Base-by-base conservation (phyloP, 116 monocot species). In the Iris pallida region DNA sequence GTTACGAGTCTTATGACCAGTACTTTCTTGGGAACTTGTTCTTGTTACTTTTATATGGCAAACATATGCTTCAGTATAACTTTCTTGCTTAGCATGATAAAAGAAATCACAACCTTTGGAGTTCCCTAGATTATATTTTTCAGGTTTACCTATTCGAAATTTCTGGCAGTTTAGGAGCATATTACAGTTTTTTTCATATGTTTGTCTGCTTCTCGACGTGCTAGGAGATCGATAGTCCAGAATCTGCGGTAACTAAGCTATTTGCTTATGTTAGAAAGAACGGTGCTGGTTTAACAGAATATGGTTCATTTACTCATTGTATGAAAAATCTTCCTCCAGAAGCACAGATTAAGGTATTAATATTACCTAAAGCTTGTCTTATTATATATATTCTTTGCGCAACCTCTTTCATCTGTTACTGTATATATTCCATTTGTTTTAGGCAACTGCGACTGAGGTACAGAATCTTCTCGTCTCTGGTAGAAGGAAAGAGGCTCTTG, bases 401-500 rank as follows among this genome's bases (percentile, higher is more conserved):
- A 60, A 4, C 41, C 49, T 53, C 30, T 65, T 44, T 53, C 66
- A 54, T 42, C 11, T 53, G 63, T 42, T 53, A 54, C 41, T 55
- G 55, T 46, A 53, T 30, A 7, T 64, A 8, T 52, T 74, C 20
- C 10, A 58, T 45, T 68, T 78, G 16, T 56, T 70, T 57, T 72
- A 98, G 98, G 63, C 67, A 61, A 86, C 93, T 63, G 90, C 90
- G 20, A 56, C 61, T 60, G 86, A 88, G 74, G 82, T 98, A 3
- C 98, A 98, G 68, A 82, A 76, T 53, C 90, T 98, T 76, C 86
- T 98, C 61, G 80, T 93, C 65, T 85, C 88, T 72, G 98, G 93
- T 63, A 98, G 73, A 84, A 90, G 87, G 66, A 98, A 85, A 77
- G 93, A 98, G 63, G 98, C 98, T 71, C 83, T 98, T 42, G 82